A percentile compares a stretch with the other conserved stretches of the same genome.
Evolutionary conservation across 2,329 filamentous ascomycete species (phyloP).

Genomic region (Gnomoniopsis sp.): DNA sequence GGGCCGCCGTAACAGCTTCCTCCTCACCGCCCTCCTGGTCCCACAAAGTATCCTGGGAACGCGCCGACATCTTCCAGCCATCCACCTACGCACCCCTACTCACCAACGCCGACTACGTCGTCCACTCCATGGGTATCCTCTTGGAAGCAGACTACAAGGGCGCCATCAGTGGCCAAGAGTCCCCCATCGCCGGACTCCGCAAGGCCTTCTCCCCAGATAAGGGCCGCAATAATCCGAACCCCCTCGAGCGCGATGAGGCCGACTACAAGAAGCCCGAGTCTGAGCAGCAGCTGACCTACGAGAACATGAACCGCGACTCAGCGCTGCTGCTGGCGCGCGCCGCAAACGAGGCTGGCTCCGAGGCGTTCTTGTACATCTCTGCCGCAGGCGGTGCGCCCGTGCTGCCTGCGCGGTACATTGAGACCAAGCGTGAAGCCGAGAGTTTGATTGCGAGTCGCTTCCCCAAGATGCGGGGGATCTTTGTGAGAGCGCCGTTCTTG

Average conservation of each 20-base stretch:
- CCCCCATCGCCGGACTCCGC: conserved; percentile 71
- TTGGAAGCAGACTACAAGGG: conserved; percentile 98
- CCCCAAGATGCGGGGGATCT: conserved; percentile 72
- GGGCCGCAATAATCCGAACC: conserved; percentile 59
- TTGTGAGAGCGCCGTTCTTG: conserved; percentile 82
- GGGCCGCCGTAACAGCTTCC: conserved; percentile 75
- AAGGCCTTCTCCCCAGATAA: conserved; percentile 72
- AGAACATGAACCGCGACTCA: conserved; percentile 92
- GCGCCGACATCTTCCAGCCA: conserved; percentile 82
- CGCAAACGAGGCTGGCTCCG: conserved; percentile 58
- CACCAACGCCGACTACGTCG: conserved; percentile 74
- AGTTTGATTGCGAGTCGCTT: conserved; percentile 68
- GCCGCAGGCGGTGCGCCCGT: conserved; percentile 83
- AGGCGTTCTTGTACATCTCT: conserved; percentile 80
- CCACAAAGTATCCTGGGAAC: conserved; percentile 78
- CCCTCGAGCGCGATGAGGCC: conserved; percentile 58
- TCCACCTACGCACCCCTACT: conserved; percentile 75
- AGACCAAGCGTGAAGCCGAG: conserved; percentile 90
- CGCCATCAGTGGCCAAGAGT: conserved; percentile 78
- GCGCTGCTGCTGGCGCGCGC: conserved; percentile 81
- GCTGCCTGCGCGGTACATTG: conserved; percentile 80
- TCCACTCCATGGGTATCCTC: conserved; percentile 94
- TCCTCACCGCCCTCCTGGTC: conserved; percentile 74
- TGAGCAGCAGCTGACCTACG: conserved; percentile 83
- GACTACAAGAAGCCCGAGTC: conserved; percentile 63